phyloP scores from a whole-genome alignment of 2,329 filamentous ascomycete genomes.

The Cytospora chrysosperma region DNA sequence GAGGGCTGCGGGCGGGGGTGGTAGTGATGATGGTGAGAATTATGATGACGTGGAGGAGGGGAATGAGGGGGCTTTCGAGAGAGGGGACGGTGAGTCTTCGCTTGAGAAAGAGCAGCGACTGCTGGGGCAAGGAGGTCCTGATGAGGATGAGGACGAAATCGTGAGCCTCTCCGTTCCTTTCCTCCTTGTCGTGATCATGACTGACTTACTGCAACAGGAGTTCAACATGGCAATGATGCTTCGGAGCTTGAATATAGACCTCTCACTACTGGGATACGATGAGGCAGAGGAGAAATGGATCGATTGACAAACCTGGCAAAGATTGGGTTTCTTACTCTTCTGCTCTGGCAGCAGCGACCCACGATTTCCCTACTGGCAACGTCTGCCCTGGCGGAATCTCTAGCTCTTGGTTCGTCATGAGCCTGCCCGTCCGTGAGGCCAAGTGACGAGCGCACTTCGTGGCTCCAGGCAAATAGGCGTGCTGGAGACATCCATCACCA shows the following conservation, averaged over 20 bases:
- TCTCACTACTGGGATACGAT: conserved; percentile 18
- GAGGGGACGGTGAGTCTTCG: not conserved
- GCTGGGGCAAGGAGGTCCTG: not conserved
- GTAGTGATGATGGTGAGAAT: not conserved
- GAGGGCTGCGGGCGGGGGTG: not conserved
- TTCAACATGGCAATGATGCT: conserved; percentile 23
- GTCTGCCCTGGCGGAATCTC: too few species aligned
- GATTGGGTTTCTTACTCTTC: not conserved
- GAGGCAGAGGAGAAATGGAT: conserved; percentile 22
- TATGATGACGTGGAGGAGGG: not conserved
- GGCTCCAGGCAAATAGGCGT: too few species aligned
- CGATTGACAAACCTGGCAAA: not conserved
- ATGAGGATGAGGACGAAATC: conserved; percentile 4
- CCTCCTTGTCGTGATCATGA: not conserved
- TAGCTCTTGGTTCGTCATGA: too few species aligned
- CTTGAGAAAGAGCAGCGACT: not conserved
- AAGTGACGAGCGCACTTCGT: too few species aligned
- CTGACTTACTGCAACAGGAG: conserved; percentile 13
- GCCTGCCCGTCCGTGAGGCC: too few species aligned
- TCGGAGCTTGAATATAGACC: conserved; percentile 22
- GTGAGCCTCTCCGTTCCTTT: not conserved
- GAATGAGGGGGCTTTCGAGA: not conserved
- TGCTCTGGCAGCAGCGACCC: too few species aligned
- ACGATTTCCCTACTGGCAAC: too few species aligned
- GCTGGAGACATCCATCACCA: too few species aligned